Evolutionary conservation across 257 asterid genomes (phyloP).

Genomic region (Solanum lignicaule): DNA sequence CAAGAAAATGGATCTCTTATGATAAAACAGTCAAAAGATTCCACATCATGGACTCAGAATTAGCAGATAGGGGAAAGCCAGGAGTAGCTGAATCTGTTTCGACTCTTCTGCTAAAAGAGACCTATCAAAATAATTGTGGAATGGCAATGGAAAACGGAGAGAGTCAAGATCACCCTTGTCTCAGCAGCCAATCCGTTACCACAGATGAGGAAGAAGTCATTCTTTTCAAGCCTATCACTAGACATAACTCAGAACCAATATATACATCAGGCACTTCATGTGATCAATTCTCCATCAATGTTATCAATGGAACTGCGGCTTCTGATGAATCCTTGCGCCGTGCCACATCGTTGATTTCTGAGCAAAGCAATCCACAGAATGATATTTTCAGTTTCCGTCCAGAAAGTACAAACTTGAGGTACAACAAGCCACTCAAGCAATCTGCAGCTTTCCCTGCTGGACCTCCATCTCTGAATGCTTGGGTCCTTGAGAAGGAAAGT

Average conservation of each 20-base stretch:
- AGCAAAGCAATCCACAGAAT: slow-evolving; percentile 23
- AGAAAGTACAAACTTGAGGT: slow-evolving; percentile 4
- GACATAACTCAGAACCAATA: slow-evolving; percentile 70
- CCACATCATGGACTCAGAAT: background rate
- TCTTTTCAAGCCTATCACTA: slow-evolving; percentile 73
- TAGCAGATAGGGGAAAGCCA: slow-evolving; percentile 2
- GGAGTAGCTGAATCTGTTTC: slow-evolving; percentile 13
- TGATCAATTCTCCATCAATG: slow-evolving; percentile 13
- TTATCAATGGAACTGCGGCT: background rate
- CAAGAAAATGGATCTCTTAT: slow-evolving; percentile 13
- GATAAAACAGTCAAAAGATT: slow-evolving; percentile 14
- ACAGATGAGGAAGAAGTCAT: slow-evolving; percentile 63
- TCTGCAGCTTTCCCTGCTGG: slow-evolving; percentile 37
- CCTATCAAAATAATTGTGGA: slow-evolving; percentile 1
- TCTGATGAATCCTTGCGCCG: slow-evolving; percentile 56
- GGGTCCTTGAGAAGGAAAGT: slow-evolving; percentile 46
- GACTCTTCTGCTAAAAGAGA: background rate
- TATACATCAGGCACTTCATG: slow-evolving; percentile 18
- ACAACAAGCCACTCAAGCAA: slow-evolving; percentile 18
- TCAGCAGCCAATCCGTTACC: background rate
- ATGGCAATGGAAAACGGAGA: slow-evolving; percentile 1
- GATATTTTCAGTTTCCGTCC: slow-evolving; percentile 26
- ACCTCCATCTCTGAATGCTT: slow-evolving; percentile 79
- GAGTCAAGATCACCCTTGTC: background rate
- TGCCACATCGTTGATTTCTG: slow-evolving; percentile 45